Evolutionary conservation across 495 filamentous ascomycete species (phyloP).

Genomic region (Oidiodendron maius): DNA sequence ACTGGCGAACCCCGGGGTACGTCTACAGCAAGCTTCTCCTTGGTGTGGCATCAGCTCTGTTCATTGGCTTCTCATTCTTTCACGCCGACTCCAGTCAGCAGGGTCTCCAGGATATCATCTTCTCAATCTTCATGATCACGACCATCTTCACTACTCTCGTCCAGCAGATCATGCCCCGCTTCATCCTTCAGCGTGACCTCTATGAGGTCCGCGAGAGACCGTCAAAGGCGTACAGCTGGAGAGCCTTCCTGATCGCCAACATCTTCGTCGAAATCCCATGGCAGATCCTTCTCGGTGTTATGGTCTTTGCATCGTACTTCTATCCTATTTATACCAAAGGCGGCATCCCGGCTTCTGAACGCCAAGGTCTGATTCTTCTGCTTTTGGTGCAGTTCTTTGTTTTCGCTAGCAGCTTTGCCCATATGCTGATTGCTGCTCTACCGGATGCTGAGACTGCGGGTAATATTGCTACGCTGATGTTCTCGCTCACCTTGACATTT

Average conservation of each 20-base stretch:
- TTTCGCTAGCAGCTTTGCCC: conserved; percentile 62
- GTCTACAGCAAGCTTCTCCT: conserved; percentile 52
- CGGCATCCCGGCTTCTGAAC: conserved; percentile 30
- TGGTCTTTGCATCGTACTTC: conserved; percentile 36
- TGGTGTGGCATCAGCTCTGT: conserved; percentile 58
- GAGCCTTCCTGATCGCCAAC: conserved; percentile 60
- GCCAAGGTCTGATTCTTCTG: conserved; percentile 43
- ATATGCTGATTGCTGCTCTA: conserved; percentile 43
- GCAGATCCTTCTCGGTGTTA: conserved; percentile 51
- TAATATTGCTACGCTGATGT: conserved; percentile 52
- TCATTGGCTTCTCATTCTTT: conserved; percentile 63
- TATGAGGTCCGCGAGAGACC: conserved; percentile 67
- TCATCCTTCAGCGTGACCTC: conserved; percentile 56
- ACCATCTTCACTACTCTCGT: conserved; percentile 31
- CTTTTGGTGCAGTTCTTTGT: conserved; percentile 59
- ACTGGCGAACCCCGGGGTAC: conserved; percentile 58
- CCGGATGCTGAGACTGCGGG: conserved; percentile 50
- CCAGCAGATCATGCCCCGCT: conserved; percentile 54
- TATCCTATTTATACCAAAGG: conserved; percentile 50
- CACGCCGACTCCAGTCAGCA: conserved; percentile 54
- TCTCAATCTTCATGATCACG: conserved; percentile 61
- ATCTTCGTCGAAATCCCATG: conserved; percentile 73
- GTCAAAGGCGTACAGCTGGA: conserved; percentile 68
- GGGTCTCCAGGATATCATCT: conserved; percentile 57
- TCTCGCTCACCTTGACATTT: conserved; percentile 55